Conservation (phyloP, 1,139 yeast species). For the Yamadazyma membranifaciens region DNA sequence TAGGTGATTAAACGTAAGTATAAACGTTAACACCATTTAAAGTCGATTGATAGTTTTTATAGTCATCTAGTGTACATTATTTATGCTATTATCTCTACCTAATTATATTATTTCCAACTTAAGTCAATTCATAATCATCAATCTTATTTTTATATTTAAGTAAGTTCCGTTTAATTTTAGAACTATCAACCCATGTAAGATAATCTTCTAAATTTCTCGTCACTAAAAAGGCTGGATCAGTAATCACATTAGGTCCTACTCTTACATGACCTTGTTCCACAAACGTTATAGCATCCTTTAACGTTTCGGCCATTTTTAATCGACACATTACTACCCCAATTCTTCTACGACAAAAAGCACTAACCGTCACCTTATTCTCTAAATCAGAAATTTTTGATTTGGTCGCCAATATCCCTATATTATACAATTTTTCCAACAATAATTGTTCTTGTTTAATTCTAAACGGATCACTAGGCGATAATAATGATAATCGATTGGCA, state of each 20-base stretch:
- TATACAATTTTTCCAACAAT: slow-evolving; percentile 78
- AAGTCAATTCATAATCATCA: slow-evolving; percentile 73
- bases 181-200: slow-evolving; percentile 93
- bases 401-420: slow-evolving; percentile 83
- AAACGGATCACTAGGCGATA: slow-evolving; percentile 83
- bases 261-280: slow-evolving; percentile 97
- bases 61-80: slow-evolving; percentile 7
- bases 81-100: slow-evolving; percentile 3
- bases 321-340: slow-evolving; percentile 95
- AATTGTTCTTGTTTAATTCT: slow-evolving; percentile 86
- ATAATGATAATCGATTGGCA: slow-evolving; percentile 78
- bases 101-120: slow-evolving; percentile 4
- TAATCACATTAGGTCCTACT: slow-evolving; percentile 93
- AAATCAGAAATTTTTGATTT: slow-evolving; percentile 90
- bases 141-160: slow-evolving; percentile 85
- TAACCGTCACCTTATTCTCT: slow-evolving; percentile 87
- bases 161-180: slow-evolving; percentile 88
- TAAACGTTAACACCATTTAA: not conserved
- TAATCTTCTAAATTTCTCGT: slow-evolving; percentile 94
- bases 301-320: slow-evolving; percentile 88
- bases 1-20: no score
- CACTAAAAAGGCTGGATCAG: slow-evolving; percentile 93
- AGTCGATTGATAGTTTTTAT: not conserved
- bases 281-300: slow-evolving; percentile 85
- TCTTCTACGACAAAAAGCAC: slow-evolving; percentile 88